phyloP scores from a whole-genome alignment of 805 yeast genomes.

The Millerozyma acaciae region DNA sequence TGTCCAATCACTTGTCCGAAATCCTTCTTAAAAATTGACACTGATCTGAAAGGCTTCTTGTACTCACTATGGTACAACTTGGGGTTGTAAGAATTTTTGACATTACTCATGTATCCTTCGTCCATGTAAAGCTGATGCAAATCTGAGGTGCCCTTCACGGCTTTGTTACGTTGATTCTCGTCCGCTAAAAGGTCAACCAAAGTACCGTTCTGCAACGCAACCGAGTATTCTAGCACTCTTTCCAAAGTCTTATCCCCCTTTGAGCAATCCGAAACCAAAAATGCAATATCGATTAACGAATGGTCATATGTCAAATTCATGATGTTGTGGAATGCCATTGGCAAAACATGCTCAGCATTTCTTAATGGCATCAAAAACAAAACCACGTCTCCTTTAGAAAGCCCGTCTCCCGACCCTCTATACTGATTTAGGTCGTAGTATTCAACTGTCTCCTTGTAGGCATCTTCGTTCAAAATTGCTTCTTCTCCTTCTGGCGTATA shows the following conservation, averaged over 20 bases:
- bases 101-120: slow-evolving; percentile 50
- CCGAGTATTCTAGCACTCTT: slow-evolving; percentile 59
- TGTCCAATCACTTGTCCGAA: slow-evolving; percentile 84
- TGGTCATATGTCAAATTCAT: slow-evolving; percentile 88
- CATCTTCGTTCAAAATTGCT: slow-evolving; percentile 23
- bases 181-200: slow-evolving; percentile 47
- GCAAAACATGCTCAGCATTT: slow-evolving; percentile 73
- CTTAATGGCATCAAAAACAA: slow-evolving; percentile 71
- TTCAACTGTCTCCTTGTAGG: slow-evolving; percentile 48
- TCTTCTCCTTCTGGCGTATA: slow-evolving; percentile 6
- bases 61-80: slow-evolving; percentile 53
- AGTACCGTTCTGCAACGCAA: slow-evolving; percentile 68
- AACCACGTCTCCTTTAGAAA: slow-evolving; percentile 54
- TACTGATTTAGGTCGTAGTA: slow-evolving; percentile 59
- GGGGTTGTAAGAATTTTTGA: slow-evolving; percentile 59
- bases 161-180: slow-evolving; percentile 28
- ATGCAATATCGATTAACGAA: slow-evolving; percentile 71
- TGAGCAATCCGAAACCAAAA: slow-evolving; percentile 77
- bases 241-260: slow-evolving; percentile 63
- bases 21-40: slow-evolving; percentile 77
- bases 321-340: slow-evolving; percentile 78
- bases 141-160: slow-evolving; percentile 53
- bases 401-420: slow-evolving; percentile 51
- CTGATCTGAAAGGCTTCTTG: slow-evolving; percentile 67
- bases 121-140: slow-evolving; percentile 71